Evolutionary conservation across 1,139 yeast genomes (phyloP).

Genomic region (Lodderomyces parapsilosis): DNA sequence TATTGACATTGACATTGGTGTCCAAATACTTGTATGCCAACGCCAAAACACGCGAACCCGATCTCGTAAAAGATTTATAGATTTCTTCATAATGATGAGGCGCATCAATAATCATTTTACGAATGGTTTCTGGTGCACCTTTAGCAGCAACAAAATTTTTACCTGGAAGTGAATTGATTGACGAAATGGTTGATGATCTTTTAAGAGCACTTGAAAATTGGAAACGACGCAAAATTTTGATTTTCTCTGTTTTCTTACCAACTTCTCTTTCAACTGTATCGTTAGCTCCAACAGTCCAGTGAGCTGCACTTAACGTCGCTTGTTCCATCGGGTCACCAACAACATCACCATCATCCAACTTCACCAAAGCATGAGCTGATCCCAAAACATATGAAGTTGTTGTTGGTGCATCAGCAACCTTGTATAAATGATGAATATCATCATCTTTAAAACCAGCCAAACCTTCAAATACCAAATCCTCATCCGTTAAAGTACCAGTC

Average conservation of each 20-base stretch:
- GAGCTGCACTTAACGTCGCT: constrained; percentile 85
- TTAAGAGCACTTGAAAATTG: constrained; percentile 95
- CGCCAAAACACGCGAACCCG: constrained; percentile 96
- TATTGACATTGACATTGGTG: constrained; percentile 46
- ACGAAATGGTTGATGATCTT: constrained; percentile 90
- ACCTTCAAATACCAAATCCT: constrained; percentile 94
- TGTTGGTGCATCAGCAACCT: constrained; percentile 59
- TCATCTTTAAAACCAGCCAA: constrained; percentile 73
- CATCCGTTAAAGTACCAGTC: constrained; percentile 98
- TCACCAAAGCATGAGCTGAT: constrained; percentile 94
- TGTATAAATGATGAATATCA: constrained; percentile 56
- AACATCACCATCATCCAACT: constrained; percentile 91
- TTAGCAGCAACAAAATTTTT: constrained; percentile 82
- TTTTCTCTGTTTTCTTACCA: constrained; percentile 48
- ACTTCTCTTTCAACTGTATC: constrained; percentile 56
- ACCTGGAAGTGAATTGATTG: constrained; percentile 46
- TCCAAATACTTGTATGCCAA: constrained; percentile 80
- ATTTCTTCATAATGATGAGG: constrained; percentile 84
- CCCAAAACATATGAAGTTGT: constrained; percentile 78
- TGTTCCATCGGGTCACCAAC: constrained; percentile 99
- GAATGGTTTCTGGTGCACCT: constrained; percentile 99
- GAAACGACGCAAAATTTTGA: constrained; percentile 86
- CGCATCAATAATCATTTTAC: constrained; percentile 66
- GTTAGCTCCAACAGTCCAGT: constrained; percentile 78
- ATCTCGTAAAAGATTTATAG: constrained; percentile 86